A percentile compares a stretch with the other conserved stretches of the same genome.
Conservation (phyloP, 169 alveolate species). For the Toxoplasma gondii region DNA sequence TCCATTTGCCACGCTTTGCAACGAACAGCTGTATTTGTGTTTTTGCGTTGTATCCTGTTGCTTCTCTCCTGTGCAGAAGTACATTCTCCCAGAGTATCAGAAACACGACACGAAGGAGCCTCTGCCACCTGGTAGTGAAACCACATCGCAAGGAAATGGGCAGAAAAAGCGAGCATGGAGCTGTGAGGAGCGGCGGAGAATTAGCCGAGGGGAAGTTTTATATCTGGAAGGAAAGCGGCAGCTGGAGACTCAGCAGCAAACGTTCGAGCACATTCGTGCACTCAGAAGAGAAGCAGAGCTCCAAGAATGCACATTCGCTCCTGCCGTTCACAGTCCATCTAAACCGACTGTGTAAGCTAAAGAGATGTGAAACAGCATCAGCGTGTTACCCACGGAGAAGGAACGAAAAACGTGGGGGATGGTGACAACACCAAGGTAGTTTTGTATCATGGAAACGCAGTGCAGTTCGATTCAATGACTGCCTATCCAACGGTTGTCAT, state of each 20-base stretch:
- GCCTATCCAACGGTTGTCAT: no score
- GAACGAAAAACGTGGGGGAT: neutral
- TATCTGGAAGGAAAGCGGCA: constrained; percentile 15
- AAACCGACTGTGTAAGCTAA: neutral
- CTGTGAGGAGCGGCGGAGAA: neutral
- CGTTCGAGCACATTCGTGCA: constrained; percentile 1
- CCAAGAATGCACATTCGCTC: constrained; percentile 35
- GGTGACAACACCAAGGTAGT: neutral
- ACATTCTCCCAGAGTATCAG: neutral
- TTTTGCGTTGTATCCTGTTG: no score
- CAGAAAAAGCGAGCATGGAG: constrained; percentile 15
- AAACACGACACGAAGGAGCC: neutral
- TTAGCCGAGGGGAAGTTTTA: constrained; percentile 7
- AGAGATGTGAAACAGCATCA: neutral
- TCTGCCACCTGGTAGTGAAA: neutral
- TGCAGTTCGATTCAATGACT: no score
- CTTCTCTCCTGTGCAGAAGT: no score
- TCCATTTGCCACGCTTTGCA: no score
- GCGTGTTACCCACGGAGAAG: neutral
- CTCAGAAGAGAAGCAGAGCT: constrained; percentile 16
- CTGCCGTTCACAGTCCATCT: neutral
- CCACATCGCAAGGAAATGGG: neutral
- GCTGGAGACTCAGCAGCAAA: neutral
- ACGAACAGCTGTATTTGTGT: no score
- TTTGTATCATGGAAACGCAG: neutral